Evolutionary conservation across 1,284 basidiomycete genomes (phyloP), one percentile per base, ranked within the genome.

Genomic region (Retiboletus flavoniger): DNA sequence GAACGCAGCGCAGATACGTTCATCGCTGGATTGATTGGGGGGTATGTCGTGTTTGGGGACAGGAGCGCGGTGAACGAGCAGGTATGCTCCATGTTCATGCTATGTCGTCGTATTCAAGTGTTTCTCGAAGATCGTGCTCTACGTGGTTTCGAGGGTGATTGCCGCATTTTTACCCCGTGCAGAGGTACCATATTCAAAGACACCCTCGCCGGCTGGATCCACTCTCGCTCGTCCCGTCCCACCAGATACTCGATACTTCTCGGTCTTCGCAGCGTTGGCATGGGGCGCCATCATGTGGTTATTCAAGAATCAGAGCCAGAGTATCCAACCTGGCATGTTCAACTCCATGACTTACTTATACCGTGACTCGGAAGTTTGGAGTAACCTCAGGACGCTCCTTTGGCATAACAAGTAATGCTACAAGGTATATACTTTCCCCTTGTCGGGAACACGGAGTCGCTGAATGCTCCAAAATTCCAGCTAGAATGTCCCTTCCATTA

Each of bases 271-370:
- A 3, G 92, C 95, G 0, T 61, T 98, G 31, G 84, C 89, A 35
- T 99, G 96, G 96, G 96, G 93, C 36, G 79, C 87, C n/a, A 94
- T 97, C 45, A 98, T 99, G 96, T 99, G 91, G 83, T 77, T 97
- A 58, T 98, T 96, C 80, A 80, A 87, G 64, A 81, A 96, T 71
- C 78, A 85, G 31, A 84, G 92, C 43, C 87, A 98, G 74, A 88
- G 85, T 13, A 84, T 99, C 56, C 94, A 99, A 69, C 90, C 92
- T 5, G 95, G 96, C 49, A 92, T 98, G 89, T 89, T 88, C 78
- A 88, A 82, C 73, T 89, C 88, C 19, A 91, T 91, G 84, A 77
- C 71, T 13, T 91, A 91, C 69, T 75, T 91, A 50, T 91, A 91
- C 71, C 79, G 81, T 42, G 88, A 91, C 64, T 89, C 86, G 17